A percentile compares a stretch with the other conserved stretches of the same genome.
Conservation (phyloP, 495 filamentous ascomycete genomes). For the Bombardia bombarda region DNA sequence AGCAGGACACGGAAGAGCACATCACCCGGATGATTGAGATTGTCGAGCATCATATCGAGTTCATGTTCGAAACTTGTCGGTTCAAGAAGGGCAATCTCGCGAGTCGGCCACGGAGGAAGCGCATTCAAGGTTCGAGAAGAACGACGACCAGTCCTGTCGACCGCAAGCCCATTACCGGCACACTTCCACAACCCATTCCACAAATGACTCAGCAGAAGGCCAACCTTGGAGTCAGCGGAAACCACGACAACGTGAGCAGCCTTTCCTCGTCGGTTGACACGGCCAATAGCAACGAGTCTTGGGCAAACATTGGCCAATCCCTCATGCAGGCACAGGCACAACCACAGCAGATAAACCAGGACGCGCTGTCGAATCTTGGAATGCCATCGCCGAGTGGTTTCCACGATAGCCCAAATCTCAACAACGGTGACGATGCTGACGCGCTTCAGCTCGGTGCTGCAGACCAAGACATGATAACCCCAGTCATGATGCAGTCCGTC, state of each 20-base stretch:
- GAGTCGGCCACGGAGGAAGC: not conserved
- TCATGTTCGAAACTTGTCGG: slow-evolving; percentile 3
- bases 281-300: slow-evolving; percentile 5
- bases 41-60: slow-evolving; percentile 1
- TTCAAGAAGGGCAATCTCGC: not conserved
- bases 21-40: not conserved
- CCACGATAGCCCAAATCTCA: too few species aligned
- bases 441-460: too few species aligned
- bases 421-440: too few species aligned
- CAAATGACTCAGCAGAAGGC: too few species aligned
- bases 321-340: not conserved
- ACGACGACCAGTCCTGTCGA: not conserved
- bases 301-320: slow-evolving; percentile 2
- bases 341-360: not conserved
- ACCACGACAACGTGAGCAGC: slow-evolving; percentile 4
- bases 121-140: not conserved
- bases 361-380: not conserved
- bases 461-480: too few species aligned
- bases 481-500: too few species aligned
- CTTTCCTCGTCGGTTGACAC: slow-evolving; percentile 6
- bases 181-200: too few species aligned
- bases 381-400: not conserved
- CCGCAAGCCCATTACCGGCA: too few species aligned
- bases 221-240: not conserved
- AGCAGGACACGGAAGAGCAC: not conserved